Base-by-base conservation (phyloP, 108 stramenopile species). In the Bacterosira constricta region DNA sequence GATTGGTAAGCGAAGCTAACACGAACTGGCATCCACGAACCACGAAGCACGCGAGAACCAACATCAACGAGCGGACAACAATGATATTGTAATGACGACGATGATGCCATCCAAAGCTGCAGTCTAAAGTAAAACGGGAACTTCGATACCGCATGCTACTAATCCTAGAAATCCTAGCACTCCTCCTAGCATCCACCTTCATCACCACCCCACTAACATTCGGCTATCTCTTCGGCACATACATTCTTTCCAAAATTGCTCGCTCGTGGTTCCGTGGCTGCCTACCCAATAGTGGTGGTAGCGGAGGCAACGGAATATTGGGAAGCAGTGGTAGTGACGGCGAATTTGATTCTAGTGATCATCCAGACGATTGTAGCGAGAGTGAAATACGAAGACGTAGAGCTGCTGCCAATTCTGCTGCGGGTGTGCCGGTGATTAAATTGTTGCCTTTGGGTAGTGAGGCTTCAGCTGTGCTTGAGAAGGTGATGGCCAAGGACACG, bases 201-300 rank as follows among this genome's bases (percentile, higher is more conserved):
- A 11, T 53, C 52, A 18, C 20, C 17, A 18, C 52, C 13, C 52
- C 52, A 3, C 20, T 18, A 2, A 31, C 52, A 3, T 21, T 30
- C 52, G 52, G 17, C 17, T 27, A 27, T 13, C 52, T 53, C 52
- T 11, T 20, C 11, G 52, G 29, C 30, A 13, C 30, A 2, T 53
- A 53, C 11, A 27, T 53, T 31, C 1, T 31, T 2, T 2, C 20
- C 52, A 53, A 53, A 11, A 53, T 53, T 10, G 7, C 20, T 2
- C 52, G 52, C 13, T 27, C 52, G 27, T 53, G 52, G 52, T 31
- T 53, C 13, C 52, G 44, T 34, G 45, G 63, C 63, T 64, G 63
- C 63, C 45, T 64, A 29, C 63, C 47, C 41, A 44, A 45, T 23
- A 44, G 45, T 45, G 45, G 44, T 34, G 30, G 18, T 15, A 20